These are phyloP conservation scores for Dissoconium aciculare DNA, from an alignment of 2,329 filamentous ascomycete genomes.

Conservation along the genomic window DNA sequence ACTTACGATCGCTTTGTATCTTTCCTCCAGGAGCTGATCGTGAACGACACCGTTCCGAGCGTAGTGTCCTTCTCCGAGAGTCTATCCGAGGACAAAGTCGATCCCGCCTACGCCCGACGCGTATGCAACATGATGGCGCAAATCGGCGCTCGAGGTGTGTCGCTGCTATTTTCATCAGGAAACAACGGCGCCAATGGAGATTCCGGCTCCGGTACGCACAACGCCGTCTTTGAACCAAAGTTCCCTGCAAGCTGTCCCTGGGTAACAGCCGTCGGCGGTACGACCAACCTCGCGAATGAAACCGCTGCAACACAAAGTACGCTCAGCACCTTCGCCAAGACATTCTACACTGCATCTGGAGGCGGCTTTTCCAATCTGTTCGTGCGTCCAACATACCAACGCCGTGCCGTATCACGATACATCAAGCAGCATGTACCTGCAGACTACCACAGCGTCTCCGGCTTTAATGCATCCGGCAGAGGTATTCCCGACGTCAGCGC, in stretches of 20 bases:
- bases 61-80: constrained; percentile 14
- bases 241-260: constrained; percentile 35
- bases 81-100: constrained; percentile 11
- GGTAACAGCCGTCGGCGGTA: constrained; percentile 32
- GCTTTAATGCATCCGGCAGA: constrained; percentile 29
- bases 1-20: constrained; percentile 15
- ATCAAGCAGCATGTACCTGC: constrained; percentile 28
- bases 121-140: constrained; percentile 51
- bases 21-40: constrained; percentile 15
- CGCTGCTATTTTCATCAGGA: constrained; percentile 46
- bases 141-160: constrained; percentile 49
- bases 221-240: constrained; percentile 29
- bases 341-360: constrained; percentile 16
- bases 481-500: constrained; percentile 33
- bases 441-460: constrained; percentile 23
- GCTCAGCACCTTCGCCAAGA: constrained; percentile 6
- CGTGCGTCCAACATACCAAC: constrained; percentile 29
- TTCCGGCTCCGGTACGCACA: constrained; percentile 25
- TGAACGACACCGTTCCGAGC: constrained; percentile 13
- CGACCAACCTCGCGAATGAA: constrained; percentile 13
- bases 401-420: constrained; percentile 25
- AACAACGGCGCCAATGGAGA: constrained; percentile 34
- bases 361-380: constrained; percentile 32
- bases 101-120: constrained; percentile 38
- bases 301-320: constrained; percentile 13